These are phyloP conservation scores for Aspergillus mulundensis DNA, from an alignment of 495 filamentous ascomycete species.

Conservation along the genomic window DNA sequence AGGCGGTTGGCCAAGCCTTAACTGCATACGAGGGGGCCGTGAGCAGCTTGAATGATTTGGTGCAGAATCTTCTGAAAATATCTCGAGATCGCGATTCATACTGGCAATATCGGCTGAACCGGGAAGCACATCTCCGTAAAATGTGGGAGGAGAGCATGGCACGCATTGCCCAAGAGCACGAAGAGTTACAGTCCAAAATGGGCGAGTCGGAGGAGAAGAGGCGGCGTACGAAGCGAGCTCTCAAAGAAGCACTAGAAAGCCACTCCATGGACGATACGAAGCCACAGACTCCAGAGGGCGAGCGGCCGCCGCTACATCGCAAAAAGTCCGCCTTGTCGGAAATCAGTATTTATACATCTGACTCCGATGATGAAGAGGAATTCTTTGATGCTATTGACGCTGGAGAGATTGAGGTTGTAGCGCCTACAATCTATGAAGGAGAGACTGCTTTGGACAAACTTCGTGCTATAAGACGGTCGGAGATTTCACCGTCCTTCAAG, in stretches of 20 bases:
- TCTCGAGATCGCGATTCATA: conserved; percentile 90
- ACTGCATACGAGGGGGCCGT: conserved; percentile 86
- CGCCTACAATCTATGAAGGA: conserved; percentile 45
- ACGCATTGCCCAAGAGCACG: conserved; percentile 85
- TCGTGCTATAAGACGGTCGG: conserved; percentile 44
- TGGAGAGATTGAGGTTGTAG: conserved; percentile 77
- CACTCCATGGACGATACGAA: no score
- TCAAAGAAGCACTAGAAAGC: conserved; percentile 83
- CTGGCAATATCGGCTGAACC: conserved; percentile 91
- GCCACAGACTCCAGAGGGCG: no score
- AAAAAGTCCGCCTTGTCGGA: conserved; percentile 31
- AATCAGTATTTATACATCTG: conserved; percentile 64
- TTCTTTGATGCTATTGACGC: conserved; percentile 97
- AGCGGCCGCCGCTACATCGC: conserved; percentile 16
- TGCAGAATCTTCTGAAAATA: conserved; percentile 86
- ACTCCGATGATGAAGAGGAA: conserved; percentile 81
- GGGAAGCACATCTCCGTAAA: conserved; percentile 79
- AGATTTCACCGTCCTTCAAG: conserved; percentile 73
- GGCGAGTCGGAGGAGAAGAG: conserved; percentile 88
- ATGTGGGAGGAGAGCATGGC: conserved; percentile 99
- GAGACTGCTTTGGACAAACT: conserved; percentile 41
- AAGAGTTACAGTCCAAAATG: conserved; percentile 79
- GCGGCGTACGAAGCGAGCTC: conserved; percentile 80
- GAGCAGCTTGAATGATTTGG: conserved; percentile 75
- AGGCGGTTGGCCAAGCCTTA: conserved; percentile 72